Base-by-base conservation (phyloP, 495 filamentous ascomycete genomes). In the Chaetomium cochliodes region DNA sequence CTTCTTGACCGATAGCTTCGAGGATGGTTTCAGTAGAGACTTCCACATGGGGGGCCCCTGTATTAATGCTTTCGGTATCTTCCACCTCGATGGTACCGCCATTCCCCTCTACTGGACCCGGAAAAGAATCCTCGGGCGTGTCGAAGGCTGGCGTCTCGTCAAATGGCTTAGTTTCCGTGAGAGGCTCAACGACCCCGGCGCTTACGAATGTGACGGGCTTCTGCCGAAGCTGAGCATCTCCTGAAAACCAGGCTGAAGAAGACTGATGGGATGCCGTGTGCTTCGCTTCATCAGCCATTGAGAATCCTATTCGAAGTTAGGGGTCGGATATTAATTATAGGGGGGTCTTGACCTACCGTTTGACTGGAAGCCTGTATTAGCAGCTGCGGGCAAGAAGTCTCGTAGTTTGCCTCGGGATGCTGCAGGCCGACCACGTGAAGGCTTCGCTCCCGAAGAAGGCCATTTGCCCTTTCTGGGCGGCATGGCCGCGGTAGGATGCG, bases 211-310 rank as follows among this genome's bases (percentile, higher is more conserved):
- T 69, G 46, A 97, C 83, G n/a, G 82, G 80, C 54, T 84, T 76
- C 55, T 79, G 67, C 63, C 84, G 74, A 22, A 86, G 67, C 68
- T 67, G 76, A 25, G 75, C 70, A 65, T 80, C 72, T 66, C 74
- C 76, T 74, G 60, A 69, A 64, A 1, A 18, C 56, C 66, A 63
- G 16, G 33, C 47, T 28, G 30, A 58, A 18, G 50, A 55, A 2
- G 77, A 72, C 46, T 78, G 79, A 64, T 89, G 86, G 5, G 79
- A 82, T 73, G 86, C 85, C 22, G 91, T 93, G 67, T 92, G 89
- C 54, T 85, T 85, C 63, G 90, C 92, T 77, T 92, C 92, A 60
- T 94, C 87, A 57, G 81, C 79, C 78, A 96, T 81, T 0, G 88
- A 87, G 64, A 90, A 85, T 28, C 70, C 80, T 79, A 56, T 20